Percentiles rank a stretch among this genome's conserved stretches.
phyloP scores from a whole-genome alignment of 139 green algal genomes.

The Nannochloris sp. region DNA sequence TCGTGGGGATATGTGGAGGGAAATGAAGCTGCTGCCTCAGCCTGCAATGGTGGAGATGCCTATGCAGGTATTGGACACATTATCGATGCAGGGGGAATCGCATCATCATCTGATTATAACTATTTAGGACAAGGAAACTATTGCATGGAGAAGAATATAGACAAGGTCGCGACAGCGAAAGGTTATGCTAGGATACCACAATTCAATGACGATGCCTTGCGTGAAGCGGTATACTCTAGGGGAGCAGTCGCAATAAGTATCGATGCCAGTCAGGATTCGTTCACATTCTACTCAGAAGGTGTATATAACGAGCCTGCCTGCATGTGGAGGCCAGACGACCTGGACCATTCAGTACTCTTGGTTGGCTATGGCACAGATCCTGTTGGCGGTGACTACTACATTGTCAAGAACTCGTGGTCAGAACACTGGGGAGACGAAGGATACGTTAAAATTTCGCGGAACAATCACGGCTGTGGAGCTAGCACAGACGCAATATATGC shows the following conservation, averaged over 20 bases:
- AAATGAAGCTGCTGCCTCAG: conserved; percentile 5
- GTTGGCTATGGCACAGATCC: conserved; percentile 57
- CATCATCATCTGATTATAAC: conserved; percentile 23
- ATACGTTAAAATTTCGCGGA: conserved; percentile 39
- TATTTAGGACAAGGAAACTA: conserved; percentile 35
- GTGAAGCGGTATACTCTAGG: conserved; percentile 33
- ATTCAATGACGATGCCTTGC: conserved; percentile 39
- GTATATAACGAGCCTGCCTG: conserved; percentile 32
- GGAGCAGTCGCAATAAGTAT: conserved; percentile 36
- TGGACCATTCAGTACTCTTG: conserved; percentile 68
- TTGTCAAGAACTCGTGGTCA: conserved; percentile 14
- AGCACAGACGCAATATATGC: conserved; percentile 37
- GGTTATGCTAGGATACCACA: conserved; percentile 34
- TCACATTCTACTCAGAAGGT: conserved; percentile 50
- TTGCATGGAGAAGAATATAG: conserved; percentile 19
- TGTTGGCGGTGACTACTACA: conserved; percentile 30
- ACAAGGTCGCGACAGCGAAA: conserved; percentile 18
- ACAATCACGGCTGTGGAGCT: conserved; percentile 36
- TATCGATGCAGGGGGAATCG: conserved; percentile 20
- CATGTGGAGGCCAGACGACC: conserved; percentile 34
- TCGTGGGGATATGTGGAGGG: conserved; percentile 33
- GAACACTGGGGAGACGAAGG: conserved; percentile 35
- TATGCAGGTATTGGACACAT: conserved; percentile 19
- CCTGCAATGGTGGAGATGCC: conserved; percentile 35
- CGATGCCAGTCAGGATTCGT: conserved; percentile 46